Evolutionary conservation across 208 protist genomes (phyloP).

Genomic region (Leptomonas pyrrhocoris): DNA sequence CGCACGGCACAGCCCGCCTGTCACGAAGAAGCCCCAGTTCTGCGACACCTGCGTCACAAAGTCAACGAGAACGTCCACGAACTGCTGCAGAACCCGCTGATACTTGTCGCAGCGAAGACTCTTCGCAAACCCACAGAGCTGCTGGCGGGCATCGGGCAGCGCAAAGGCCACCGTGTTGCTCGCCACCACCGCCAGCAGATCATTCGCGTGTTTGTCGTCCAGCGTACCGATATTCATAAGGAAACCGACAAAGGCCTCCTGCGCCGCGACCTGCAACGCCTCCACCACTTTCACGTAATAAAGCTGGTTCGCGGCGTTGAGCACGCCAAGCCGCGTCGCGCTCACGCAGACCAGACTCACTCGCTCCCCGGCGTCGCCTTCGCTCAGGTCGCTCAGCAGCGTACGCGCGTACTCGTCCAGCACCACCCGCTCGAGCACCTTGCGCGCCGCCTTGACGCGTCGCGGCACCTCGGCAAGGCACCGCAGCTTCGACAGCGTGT

Average conservation of each 20-base stretch:
- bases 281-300: conserved; percentile 32
- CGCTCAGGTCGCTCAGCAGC: conserved; percentile 19
- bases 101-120: conserved; percentile 37
- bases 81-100: conserved; percentile 44
- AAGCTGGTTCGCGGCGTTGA: conserved; percentile 35
- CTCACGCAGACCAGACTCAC: conserved; percentile 17
- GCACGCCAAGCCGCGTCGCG: conserved; percentile 43
- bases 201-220: conserved; percentile 64
- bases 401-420: conserved; percentile 25
- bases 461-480: conserved; percentile 32
- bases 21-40: conserved; percentile 62
- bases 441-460: conserved; percentile 25
- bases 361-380: conserved; percentile 16
- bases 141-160: conserved; percentile 27
- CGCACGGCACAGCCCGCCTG: conserved; percentile 24
- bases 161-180: conserved; percentile 24
- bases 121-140: conserved; percentile 22
- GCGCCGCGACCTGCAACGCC: conserved; percentile 41
- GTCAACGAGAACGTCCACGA: conserved; percentile 50
- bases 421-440: conserved; percentile 37
- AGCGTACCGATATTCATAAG: conserved; percentile 52
- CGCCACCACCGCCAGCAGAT: conserved; percentile 52
- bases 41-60: conserved; percentile 48
- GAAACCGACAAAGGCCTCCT: conserved; percentile 55
- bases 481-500: conserved; percentile 23